Conservation (phyloP, 352 stramenopile genomes). For the Globisporangium ultimum region DNA sequence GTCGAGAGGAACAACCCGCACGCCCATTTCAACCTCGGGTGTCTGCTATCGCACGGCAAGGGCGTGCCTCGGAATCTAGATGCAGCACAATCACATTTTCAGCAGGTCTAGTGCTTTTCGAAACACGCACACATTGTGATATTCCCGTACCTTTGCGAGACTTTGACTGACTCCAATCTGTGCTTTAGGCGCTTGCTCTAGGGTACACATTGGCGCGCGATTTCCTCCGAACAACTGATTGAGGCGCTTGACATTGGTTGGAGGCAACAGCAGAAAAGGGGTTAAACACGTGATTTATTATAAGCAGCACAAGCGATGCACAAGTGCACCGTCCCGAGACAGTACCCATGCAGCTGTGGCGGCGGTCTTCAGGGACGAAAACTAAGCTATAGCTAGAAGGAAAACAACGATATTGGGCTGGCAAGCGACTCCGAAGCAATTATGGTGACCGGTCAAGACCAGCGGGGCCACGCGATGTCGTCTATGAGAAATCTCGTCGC, state of each 20-base stretch:
- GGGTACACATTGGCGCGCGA: slow-evolving; percentile 57
- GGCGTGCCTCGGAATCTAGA: slow-evolving; percentile 53
- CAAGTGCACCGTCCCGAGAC: background rate
- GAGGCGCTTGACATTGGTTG: slow-evolving; percentile 4
- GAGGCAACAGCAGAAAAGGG: slow-evolving; percentile 4
- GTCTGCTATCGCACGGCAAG: slow-evolving; percentile 58
- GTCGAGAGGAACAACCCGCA: slow-evolving; percentile 43
- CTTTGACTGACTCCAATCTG: background rate
- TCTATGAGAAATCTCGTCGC: slow-evolving; percentile 63
- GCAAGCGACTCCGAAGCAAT: background rate
- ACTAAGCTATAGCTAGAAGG: slow-evolving; percentile 4
- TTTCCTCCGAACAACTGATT: slow-evolving; percentile 29
- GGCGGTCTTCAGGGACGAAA: background rate
- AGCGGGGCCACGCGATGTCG: slow-evolving; percentile 1
- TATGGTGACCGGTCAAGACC: slow-evolving; percentile 8
- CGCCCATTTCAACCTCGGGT: slow-evolving; percentile 79
- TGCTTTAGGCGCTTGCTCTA: slow-evolving; percentile 36
- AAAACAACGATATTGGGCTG: slow-evolving; percentile 5
- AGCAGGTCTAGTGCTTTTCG: slow-evolving; percentile 20
- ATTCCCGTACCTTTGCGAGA: background rate
- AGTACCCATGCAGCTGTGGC: background rate
- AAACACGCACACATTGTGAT: background rate
- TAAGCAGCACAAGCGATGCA: slow-evolving; percentile 6
- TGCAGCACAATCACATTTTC: slow-evolving; percentile 61
- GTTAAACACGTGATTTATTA: slow-evolving; percentile 12